Evolutionary conservation across 805 yeast genomes (phyloP), one percentile per base, ranked within the genome.

Genomic region (Myxozyma udenii): DNA sequence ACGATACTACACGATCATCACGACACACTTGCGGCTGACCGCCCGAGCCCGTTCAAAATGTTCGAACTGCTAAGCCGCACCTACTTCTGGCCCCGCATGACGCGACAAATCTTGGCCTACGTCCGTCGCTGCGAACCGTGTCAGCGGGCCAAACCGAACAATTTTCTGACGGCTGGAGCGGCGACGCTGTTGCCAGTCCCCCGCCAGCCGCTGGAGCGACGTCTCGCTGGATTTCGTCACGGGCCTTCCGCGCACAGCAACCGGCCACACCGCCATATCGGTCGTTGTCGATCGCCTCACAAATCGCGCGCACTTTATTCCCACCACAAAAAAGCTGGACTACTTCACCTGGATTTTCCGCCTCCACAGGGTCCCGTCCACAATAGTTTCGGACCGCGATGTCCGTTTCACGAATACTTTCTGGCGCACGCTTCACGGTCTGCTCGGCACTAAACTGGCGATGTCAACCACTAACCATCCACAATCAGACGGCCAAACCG

Each of bases 201-300:
- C 55, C 6, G 40, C 48, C 9, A n/a, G 19, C 12, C 47, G 57
- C 7, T 48, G 57, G 54, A 16, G 12, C 12, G 19, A 30, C 6
- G 21, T 53, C 18, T 35, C 53, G 9, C 41, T 60, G 56, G 63
- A 60, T 38, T 50, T 61, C 41, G 30, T 61, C 2, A 36, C 51
- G 14, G 60, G 51, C 3, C 23, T 61, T 14, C 57, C 55, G 1
- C 22, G 32, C 9, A n/a, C n/a, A n/a, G 19, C 41, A 4, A 30
- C 50, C 2, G 55, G 57, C 4, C 38, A 24, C 21, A 46, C 61
- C 39, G n/a, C 47, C 7, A 49, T 61, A n/a, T 11, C 53, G 2
- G 62, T 59, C 3, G 57, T 61, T 9, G 61, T 60, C 1, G 58
- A 60, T 40, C 36, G 57, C 18, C 41, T 61, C 16, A 44, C 64